phyloP scores from a whole-genome alignment of 1,284 basidiomycete species.

The Cystobasidiaceae sp. region DNA sequence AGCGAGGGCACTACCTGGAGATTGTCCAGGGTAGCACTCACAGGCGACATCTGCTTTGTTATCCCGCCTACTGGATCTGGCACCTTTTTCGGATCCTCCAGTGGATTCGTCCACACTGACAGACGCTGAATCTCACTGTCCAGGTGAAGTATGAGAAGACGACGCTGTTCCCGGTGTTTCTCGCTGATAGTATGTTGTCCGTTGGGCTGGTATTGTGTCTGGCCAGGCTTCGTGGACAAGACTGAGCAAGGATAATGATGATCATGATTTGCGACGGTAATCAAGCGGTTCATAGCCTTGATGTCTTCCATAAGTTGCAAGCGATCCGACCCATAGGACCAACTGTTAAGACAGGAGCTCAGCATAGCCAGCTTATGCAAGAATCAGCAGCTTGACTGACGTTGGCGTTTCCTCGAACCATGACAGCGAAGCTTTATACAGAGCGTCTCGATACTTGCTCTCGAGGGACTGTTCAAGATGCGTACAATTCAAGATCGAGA shows the following conservation, averaged over 20 bases:
- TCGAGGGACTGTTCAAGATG: conserved; percentile 81
- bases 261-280: neutral
- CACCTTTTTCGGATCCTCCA: conserved; percentile 66
- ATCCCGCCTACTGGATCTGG: conserved; percentile 51
- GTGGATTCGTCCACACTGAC: conserved; percentile 85
- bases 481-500: conserved; percentile 84
- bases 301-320: conserved; percentile 85
- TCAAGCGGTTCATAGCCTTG: conserved; percentile 67
- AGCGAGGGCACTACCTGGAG: neutral
- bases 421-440: conserved; percentile 74
- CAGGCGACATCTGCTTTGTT: neutral
- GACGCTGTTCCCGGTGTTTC: conserved; percentile 52
- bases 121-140: conserved; percentile 86
- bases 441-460: conserved; percentile 63
- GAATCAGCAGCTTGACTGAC: conserved; percentile 54
- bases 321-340: conserved; percentile 89
- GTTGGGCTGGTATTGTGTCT: neutral
- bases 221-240: neutral
- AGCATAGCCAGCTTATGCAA: neutral
- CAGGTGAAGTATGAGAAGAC: conserved; percentile 71
- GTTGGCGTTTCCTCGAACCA: conserved; percentile 87
- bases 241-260: conserved; percentile 7
- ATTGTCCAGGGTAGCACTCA: neutral
- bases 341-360: conserved; percentile 54
- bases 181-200: neutral